Evolutionary conservation across 441 rosid species (phyloP), one percentile per base, ranked within the genome.

Genomic region (Eruca vesicaria): DNA sequence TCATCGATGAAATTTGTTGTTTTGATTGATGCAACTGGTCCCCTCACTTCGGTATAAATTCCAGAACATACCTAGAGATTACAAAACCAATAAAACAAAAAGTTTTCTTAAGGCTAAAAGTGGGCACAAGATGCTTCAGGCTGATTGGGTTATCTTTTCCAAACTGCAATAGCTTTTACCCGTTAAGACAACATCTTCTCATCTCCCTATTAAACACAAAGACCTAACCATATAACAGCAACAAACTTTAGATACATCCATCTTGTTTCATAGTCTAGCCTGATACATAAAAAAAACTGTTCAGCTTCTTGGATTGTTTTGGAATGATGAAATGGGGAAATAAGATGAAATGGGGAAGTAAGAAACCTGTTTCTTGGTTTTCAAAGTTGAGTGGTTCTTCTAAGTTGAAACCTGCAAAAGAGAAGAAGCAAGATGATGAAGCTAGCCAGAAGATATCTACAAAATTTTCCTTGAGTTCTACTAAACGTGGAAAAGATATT

Each of bases 291-390:
- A 60, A 31, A 6, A 31, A 31, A 31, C 26, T 18, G 23, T 62
- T 2, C 63, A 35, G 23, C 7, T 63, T 77, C 56, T 48, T 21
- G 6, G 9, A 43, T 32, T 20, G 5, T n/a, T 71, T 77, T 12
- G 55, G 63, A 32, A 84, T 38, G 57, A 90, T 90, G 94, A 92
- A 77, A 89, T 91, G 92, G 97, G n/a, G n/a, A n/a, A n/a, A n/a
- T n/a, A 84, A 33, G 57, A 90, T 90, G 94, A 92, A 77, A 89
- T 91, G 92, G 97, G 88, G 92, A 57, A 85, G 83, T 55, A 88
- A 87, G 69, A 87, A 80, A 72, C 60, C 74, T 63, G 71, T 68
- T 65, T 82, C 91, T 26, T 89, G 91, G 93, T 79, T 86, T 56
- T 83, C 87, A 11, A 89, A 80, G 81, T 86, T 89, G 79, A 86